Evolutionary conservation across 768 basidiomycete genomes (phyloP), one percentile per base, ranked within the genome.

Genomic region (Hemileccinum rubropunctum): DNA sequence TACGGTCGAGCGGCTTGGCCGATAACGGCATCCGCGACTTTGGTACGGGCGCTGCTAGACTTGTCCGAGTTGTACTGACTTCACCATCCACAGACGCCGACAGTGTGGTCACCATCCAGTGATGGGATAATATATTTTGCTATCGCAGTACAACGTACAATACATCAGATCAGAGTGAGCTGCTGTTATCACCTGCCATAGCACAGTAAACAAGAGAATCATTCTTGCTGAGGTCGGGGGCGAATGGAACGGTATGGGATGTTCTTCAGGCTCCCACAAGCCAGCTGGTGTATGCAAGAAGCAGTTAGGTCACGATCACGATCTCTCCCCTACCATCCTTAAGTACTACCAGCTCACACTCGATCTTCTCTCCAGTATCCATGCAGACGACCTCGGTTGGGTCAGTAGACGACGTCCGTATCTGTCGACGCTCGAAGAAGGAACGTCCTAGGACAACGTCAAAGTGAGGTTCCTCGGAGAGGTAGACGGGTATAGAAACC

Each of bases 381-480:
- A 91, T 78, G 63, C 95, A 97, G 3, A 91, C 81, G 13, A 99
- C 86, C 58, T 88, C 83, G 10, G 97, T 98, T 34, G 84, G 85
- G 65, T 99, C 95, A 35, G 86, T 73, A 0, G 86, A 73, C 63
- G 88, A 91, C 27, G 82, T 83, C 67, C 86, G 86, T 56, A 98
- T 83, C 62, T 87, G 86, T 57, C 91, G 76, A 61, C 78, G 84
- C 76, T 88, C 88, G 54, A 86, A 82, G 61, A 97, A 94, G 20
- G 83, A 84, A 21, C 95, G 77, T 1, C 95, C 95, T 6, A 98
- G 79, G 5, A 98, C 88, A 41, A 98, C 90, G 59, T 97, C 94
- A 68, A 98, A 98, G 62, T 98, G 93, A 0, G 87, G 84, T 65
- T 97, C 95, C 64, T 99, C 97, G 4, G 90, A 88, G 27, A 98